Evolutionary conservation across 73 alveolate species (phyloP).

Genomic region (Urostyla sp.): DNA sequence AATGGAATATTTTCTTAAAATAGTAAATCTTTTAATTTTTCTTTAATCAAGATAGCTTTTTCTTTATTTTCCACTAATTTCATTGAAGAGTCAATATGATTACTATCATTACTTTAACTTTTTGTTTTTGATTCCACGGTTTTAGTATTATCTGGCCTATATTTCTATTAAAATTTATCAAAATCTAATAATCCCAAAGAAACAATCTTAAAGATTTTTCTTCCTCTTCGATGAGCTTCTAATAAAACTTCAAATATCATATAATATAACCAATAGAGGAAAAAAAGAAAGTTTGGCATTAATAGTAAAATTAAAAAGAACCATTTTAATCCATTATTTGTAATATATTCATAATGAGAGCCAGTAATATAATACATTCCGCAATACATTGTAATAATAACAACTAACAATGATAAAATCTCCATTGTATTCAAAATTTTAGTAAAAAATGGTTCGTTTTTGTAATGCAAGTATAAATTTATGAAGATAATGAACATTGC

Average conservation of each 20-base stretch:
- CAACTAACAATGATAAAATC: conserved; percentile 16
- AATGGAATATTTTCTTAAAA: too few species aligned
- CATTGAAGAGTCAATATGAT: too few species aligned
- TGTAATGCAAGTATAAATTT: conserved; percentile 12
- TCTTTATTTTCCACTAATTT: too few species aligned
- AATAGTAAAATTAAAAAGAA: conserved; percentile 48
- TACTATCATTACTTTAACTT: too few species aligned
- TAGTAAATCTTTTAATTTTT: too few species aligned
- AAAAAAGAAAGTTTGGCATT: conserved; percentile 48
- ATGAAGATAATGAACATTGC: conserved; percentile 28
- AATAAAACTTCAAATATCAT: conserved; percentile 37
- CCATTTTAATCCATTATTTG: conserved; percentile 44
- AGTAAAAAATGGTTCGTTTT: conserved; percentile 36
- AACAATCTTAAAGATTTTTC: background rate
- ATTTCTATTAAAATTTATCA: too few species aligned
- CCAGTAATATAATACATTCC: conserved; percentile 71
- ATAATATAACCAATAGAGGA: conserved; percentile 47
- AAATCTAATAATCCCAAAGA: background rate
- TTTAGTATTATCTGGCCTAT: too few species aligned
- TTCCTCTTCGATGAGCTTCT: background rate
- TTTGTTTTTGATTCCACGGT: too few species aligned
- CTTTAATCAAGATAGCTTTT: too few species aligned
- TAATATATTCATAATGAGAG: conserved; percentile 42
- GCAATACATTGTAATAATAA: conserved; percentile 47
- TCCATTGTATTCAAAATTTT: conserved; percentile 50